A percentile compares a stretch with the other conserved stretches of the same genome.
These are phyloP conservation scores for Ophiocordyceps polyrhachis-furcata DNA, from an alignment of 2,329 filamentous ascomycete species.

Conservation along the genomic window DNA sequence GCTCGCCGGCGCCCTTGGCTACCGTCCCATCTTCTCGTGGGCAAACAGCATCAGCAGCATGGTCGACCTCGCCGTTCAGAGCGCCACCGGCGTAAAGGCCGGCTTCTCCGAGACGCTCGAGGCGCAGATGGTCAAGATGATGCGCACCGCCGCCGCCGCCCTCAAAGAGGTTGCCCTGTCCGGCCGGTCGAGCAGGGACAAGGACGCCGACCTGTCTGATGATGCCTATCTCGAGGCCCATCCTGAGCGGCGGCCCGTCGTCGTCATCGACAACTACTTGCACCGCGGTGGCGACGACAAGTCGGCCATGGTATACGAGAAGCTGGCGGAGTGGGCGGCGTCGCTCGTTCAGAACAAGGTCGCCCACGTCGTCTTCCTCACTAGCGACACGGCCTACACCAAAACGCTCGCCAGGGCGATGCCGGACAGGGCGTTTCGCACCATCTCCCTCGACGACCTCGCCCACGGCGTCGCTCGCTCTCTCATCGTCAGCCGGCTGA, in stretches of 20 bases:
- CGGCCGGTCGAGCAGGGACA: slow-evolving; percentile 49
- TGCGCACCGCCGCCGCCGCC: slow-evolving; percentile 64
- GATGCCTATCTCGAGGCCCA: slow-evolving; percentile 85
- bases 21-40: slow-evolving; percentile 87
- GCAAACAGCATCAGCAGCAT: slow-evolving; percentile 88
- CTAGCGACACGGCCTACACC: slow-evolving; percentile 71
- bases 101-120: slow-evolving; percentile 89
- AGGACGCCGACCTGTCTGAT: slow-evolving; percentile 52
- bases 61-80: slow-evolving; percentile 79
- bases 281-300: slow-evolving; percentile 49
- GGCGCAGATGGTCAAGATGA: slow-evolving; percentile 74
- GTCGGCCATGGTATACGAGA: slow-evolving; percentile 47
- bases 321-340: slow-evolving; percentile 79
- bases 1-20: slow-evolving; percentile 69
- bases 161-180: slow-evolving; percentile 61
- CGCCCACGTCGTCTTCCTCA: slow-evolving; percentile 88
- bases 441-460: slow-evolving; percentile 71
- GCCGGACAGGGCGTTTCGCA: slow-evolving; percentile 78
- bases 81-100: slow-evolving; percentile 83
- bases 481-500: slow-evolving; percentile 72
- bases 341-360: slow-evolving; percentile 69
- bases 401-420: slow-evolving; percentile 76
- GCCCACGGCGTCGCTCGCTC: slow-evolving; percentile 72
- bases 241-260: slow-evolving; percentile 62
- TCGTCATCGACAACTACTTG: slow-evolving; percentile 83